These are phyloP conservation scores for Pythium guiyangense DNA, from an alignment of 352 stramenopile genomes.

Conservation along the genomic window DNA sequence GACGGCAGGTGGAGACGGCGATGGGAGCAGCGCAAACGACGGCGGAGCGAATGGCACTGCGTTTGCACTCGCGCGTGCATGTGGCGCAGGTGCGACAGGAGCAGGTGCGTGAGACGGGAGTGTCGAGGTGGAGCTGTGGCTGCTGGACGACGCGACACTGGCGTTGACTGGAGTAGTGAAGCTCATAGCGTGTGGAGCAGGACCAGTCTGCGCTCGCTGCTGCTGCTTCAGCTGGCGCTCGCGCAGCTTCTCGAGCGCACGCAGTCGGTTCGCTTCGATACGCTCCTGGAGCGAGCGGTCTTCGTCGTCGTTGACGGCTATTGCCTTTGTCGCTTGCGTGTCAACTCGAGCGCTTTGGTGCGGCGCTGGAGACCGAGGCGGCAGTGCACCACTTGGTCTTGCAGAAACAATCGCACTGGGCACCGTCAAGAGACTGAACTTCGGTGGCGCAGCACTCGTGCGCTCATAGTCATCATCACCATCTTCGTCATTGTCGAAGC, in stretches of 20 bases:
- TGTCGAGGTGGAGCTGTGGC: too few species aligned
- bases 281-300: constrained; percentile 28
- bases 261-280: constrained; percentile 66
- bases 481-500: not conserved
- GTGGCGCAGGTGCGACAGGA: too few species aligned
- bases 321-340: not conserved
- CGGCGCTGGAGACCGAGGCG: not conserved
- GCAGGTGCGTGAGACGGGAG: too few species aligned
- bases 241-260: constrained; percentile 55
- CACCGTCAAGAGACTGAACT: constrained; percentile 9
- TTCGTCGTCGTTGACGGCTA: constrained; percentile 3
- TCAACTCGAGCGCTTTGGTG: not conserved
- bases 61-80: not conserved
- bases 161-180: too few species aligned
- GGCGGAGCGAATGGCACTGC: not conserved
- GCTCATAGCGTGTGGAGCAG: not conserved
- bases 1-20: not conserved
- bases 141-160: not conserved
- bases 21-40: not conserved
- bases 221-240: constrained; percentile 25
- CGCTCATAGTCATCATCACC: constrained; percentile 14
- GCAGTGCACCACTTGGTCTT: not conserved
- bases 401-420: too few species aligned
- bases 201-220: constrained; percentile 1
- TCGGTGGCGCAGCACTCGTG: constrained; percentile 1